Evolutionary conservation across 768 basidiomycete species (phyloP).

Genomic region (Lentinula boryana): DNA sequence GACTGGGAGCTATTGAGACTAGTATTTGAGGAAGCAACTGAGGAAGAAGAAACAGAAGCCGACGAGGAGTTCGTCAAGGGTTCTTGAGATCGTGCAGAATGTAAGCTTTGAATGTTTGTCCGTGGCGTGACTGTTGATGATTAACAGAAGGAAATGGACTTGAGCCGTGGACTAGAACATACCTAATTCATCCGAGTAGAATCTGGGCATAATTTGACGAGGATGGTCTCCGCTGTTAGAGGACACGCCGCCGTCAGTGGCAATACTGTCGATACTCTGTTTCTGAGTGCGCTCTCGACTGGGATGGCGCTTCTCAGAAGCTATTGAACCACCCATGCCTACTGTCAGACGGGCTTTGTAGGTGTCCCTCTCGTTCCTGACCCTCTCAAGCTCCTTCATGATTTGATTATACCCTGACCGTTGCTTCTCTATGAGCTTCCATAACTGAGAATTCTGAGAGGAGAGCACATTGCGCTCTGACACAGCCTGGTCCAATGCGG

Average conservation of each 20-base stretch:
- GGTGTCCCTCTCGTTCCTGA: slow-evolving; percentile 73
- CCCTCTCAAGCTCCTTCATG: slow-evolving; percentile 79
- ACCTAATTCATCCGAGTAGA: slow-evolving; percentile 36
- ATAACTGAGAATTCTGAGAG: slow-evolving; percentile 83
- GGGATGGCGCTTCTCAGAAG: slow-evolving; percentile 16
- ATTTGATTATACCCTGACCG: slow-evolving; percentile 74
- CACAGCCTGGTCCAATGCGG: slow-evolving; percentile 73
- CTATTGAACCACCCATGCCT: slow-evolving; percentile 19
- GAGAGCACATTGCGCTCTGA: slow-evolving; percentile 77
- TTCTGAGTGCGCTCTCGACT: not conserved
- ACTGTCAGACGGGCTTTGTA: slow-evolving; percentile 45
- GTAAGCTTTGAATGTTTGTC: slow-evolving; percentile 21
- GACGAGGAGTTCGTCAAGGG: slow-evolving; percentile 20
- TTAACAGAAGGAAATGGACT: slow-evolving; percentile 8
- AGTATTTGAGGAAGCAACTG: slow-evolving; percentile 17
- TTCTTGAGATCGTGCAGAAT: slow-evolving; percentile 36
- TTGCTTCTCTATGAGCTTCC: slow-evolving; percentile 95
- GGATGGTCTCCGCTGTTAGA: slow-evolving; percentile 11
- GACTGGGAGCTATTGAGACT: slow-evolving; percentile 9
- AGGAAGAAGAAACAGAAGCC: slow-evolving; percentile 18
- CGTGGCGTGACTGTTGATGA: slow-evolving; percentile 21
- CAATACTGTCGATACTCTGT: slow-evolving; percentile 11
- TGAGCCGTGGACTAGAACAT: slow-evolving; percentile 8
- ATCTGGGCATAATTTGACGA: slow-evolving; percentile 21
- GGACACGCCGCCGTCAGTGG: not conserved